Base-by-base conservation (phyloP, 1,284 basidiomycete genomes). In the Mycosarcoma maydis region DNA sequence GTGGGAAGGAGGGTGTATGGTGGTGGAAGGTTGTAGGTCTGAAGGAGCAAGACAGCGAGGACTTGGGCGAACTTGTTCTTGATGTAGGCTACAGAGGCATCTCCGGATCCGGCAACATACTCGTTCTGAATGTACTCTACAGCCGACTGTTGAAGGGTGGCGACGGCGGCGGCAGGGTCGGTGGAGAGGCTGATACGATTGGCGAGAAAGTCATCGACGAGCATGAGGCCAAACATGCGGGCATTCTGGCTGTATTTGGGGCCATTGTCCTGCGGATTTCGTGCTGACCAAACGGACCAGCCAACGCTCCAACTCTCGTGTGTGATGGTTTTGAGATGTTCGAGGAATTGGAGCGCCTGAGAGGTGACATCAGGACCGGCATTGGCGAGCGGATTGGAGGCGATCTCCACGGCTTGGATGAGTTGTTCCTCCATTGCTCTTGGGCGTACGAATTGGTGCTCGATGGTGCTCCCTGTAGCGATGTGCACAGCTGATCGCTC, bases 51-150 rank as follows among this genome's bases (percentile, higher is more conserved):
- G 55, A 97, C 87, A 0, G 95, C 91, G 42, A 98, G 86, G n/a
- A 94, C 95, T 84, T 97, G 94, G 16, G 94, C 92, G 82, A 98
- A 92, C 84, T 98, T 98, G 86, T 99, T 99, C 80, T 94, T 89
- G 58, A 96, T 84, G 83, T 90, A 81, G 0, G 64, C 39, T 0
- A 75, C 54, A 5, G 75, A 68, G 1, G 59, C 68, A 34, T 81
- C 80, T 22, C 77, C 80, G 0, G 61, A 36, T 7, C 76, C 76
- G 13, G 49, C 46, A 8, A 81, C 71, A 36, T 73, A 81, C 42
- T 80, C 80, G n/a, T 55, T 58, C 33, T 76, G 73, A 19, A 81
- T 55, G 54, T 80, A 78, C 23, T 62, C 50, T 43, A 81, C 56
- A 8, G 74, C 70, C 7, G 72, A 71, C 43, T 80, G 72, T 41